phyloP scores from a whole-genome alignment of 78 protist species.

The Salpingoeca rosetta region DNA sequence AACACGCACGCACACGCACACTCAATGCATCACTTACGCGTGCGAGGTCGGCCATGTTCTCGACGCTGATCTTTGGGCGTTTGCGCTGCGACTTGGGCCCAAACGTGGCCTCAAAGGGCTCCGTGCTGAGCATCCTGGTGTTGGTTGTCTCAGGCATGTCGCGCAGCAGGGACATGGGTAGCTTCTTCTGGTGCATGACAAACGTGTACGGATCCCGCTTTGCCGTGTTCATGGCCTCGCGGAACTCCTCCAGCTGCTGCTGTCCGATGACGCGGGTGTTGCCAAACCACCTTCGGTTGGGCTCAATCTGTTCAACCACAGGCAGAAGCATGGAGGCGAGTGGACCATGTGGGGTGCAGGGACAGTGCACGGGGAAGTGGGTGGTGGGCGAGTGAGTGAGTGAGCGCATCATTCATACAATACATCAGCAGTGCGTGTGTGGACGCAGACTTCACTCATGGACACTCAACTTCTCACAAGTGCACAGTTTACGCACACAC shows the following conservation, averaged over 20 bases:
- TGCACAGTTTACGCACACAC: too few species aligned
- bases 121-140: conserved; percentile 35
- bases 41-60: not conserved
- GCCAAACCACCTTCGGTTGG: conserved; percentile 75
- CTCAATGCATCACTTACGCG: too few species aligned
- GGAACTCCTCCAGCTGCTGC: conserved; percentile 41
- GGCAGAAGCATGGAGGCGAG: not conserved
- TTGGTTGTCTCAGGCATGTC: conserved; percentile 11
- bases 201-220: conserved; percentile 66
- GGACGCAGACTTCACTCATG: too few species aligned
- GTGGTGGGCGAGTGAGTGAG: too few species aligned
- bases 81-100: conserved; percentile 75
- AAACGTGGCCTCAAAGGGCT: conserved; percentile 76
- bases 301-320: not conserved
- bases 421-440: too few species aligned
- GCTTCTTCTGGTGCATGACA: conserved; percentile 31
- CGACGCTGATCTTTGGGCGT: conserved; percentile 57
- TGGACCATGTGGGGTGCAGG: too few species aligned
- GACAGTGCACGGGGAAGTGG: too few species aligned
- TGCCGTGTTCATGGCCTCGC: conserved; percentile 40
- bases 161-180: conserved; percentile 55
- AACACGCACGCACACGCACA: too few species aligned
- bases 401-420: too few species aligned
- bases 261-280: conserved; percentile 62
- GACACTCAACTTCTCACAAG: too few species aligned